These are phyloP conservation scores for Raffaelea arxii DNA, from an alignment of 2,329 filamentous ascomycete species.

Conservation along the genomic window DNA sequence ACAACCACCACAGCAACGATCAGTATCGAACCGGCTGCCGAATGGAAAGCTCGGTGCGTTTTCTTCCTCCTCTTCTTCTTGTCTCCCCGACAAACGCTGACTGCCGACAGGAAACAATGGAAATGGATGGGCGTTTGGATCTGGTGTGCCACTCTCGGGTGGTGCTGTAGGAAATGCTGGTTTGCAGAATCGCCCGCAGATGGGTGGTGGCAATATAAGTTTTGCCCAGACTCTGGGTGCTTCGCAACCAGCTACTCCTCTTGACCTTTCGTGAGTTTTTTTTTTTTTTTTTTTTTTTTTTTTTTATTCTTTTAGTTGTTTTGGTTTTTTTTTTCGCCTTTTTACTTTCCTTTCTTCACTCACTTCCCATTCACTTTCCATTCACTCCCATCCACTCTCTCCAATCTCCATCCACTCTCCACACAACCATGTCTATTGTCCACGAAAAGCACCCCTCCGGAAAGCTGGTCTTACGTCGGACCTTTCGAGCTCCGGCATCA, in stretches of 20 bases:
- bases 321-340: not conserved
- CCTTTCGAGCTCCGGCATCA: constrained; percentile 5
- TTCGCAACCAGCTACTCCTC: constrained; percentile 50
- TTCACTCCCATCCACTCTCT: not conserved
- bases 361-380: not conserved
- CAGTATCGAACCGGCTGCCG: constrained; percentile 49
- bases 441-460: constrained; percentile 6
- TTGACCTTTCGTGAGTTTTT: constrained; percentile 55
- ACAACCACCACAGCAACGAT: constrained; percentile 35
- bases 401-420: not conserved
- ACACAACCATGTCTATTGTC: constrained; percentile 3
- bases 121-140: constrained; percentile 53
- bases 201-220: constrained; percentile 47
- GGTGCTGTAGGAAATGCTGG: constrained; percentile 31
- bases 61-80: not conserved
- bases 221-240: constrained; percentile 58
- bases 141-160: constrained; percentile 48
- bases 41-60: constrained; percentile 54
- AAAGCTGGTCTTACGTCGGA: constrained; percentile 3
- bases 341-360: constrained; percentile 2
- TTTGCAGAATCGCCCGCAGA: constrained; percentile 39
- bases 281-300: not conserved
- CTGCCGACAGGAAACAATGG: constrained; percentile 34
- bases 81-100: not conserved
- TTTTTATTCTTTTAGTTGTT: not conserved